A percentile compares a stretch with the other conserved stretches of the same genome.
phyloP scores from a whole-genome alignment of 257 asterid genomes.

The Datura wrightii region DNA sequence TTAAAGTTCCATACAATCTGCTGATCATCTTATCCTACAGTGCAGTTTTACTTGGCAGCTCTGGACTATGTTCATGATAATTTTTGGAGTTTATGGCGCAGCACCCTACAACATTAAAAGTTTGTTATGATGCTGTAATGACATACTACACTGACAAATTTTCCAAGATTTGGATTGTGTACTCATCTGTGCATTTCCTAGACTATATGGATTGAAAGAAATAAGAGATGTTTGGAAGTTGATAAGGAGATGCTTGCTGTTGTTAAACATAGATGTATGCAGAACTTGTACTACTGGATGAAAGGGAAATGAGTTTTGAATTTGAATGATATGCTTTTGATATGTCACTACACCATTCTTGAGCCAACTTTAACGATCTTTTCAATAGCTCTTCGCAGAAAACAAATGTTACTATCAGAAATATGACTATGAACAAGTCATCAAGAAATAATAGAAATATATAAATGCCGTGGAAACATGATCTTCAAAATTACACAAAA shows the following conservation, averaged over 20 bases:
- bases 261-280: not conserved
- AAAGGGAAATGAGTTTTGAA: not conserved
- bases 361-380: not conserved
- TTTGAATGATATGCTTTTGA: not conserved
- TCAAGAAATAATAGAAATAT: not conserved
- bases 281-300: slow-evolving; percentile 1
- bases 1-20: not conserved
- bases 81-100: not conserved
- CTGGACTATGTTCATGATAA: not conserved
- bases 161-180: not conserved
- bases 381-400: not conserved
- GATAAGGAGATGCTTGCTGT: not conserved
- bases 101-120: slow-evolving; percentile 6
- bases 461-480: not conserved
- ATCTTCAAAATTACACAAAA: not conserved
- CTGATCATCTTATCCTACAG: not conserved
- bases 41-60: not conserved
- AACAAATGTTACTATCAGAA: not conserved
- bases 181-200: not conserved
- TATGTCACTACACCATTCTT: not conserved
- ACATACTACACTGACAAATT: not conserved
- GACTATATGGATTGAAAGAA: slow-evolving; percentile 2
- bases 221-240: not conserved
- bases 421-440: not conserved
- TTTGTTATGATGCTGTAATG: not conserved